Base-by-base conservation (phyloP, 78 protist species). In the Dictyostelium intermedium region DNA sequence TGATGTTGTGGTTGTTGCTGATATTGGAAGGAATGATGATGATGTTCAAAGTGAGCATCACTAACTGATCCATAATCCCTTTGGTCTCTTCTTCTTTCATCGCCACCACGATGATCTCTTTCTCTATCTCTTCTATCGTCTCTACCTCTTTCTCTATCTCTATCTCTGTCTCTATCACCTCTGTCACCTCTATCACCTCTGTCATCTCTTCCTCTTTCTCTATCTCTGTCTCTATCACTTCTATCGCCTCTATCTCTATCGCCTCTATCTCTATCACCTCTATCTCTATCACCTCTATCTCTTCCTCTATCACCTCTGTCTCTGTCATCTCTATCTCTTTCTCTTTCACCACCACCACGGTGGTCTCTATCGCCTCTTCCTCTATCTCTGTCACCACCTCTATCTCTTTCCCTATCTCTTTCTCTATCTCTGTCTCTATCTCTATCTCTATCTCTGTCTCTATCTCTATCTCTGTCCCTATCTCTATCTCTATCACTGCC, bases 211-310 rank as follows among this genome's bases (percentile, higher is more conserved):
- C 89, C 73, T 39, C 74, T 50, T 7, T 63, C 37, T 61, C 94
- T 77, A 82, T 79, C 82, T 10, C 82, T 43, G 3, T 80, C 85
- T 23, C 85, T 53, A 35, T 32, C 82, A 18, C 69, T 20, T 25
- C 85, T 50, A 37, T 30, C 66, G 32, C 41, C 61, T 47, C 76
- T 72, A 4, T 30, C 92, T 18, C 72, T 37, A 27, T 37, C 77
- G n/a, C 78, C 60, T 43, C 82, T 66, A 70, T 76, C 37, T 8
- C 37, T 23, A 35, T 74, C 32, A 30, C 53, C 30, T 81, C 85
- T 81, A 43, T 80, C 32, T 30, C 93, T 14, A 53, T 82, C 47
- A 2, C n/a, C 94, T 37, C 83, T 80, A 9, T 41, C 94, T 37
- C 83, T 80, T n/a, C 37, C 25, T 39, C 60, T 27, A 14, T 56